Conservation (phyloP, 202 grass and related monocot genomes). For the Dendrocalamus latiflorus region DNA sequence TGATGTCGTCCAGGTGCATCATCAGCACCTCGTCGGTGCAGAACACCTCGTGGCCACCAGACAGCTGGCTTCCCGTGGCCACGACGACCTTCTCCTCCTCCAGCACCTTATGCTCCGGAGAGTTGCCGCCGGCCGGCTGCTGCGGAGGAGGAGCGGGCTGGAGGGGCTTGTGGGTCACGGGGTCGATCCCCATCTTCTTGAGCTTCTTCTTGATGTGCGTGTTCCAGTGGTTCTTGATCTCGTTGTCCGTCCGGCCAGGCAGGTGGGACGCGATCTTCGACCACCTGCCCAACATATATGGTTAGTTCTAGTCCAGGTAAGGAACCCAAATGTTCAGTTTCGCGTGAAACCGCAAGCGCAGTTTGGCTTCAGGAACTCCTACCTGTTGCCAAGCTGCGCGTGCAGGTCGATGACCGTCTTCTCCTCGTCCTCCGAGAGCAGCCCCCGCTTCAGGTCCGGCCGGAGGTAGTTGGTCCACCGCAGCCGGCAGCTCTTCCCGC, state of each 20-base stretch:
- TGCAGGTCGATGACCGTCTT: constrained; percentile 70
- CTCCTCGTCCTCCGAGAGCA: constrained; percentile 60
- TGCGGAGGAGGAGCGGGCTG: not conserved
- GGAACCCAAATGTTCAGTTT: not conserved
- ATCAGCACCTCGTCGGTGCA: constrained; percentile 53
- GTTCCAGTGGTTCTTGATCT: constrained; percentile 98
- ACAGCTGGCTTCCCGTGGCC: not conserved
- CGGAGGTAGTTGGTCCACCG: constrained; percentile 89
- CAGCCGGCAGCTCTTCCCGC: constrained; percentile 89
- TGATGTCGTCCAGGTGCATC: constrained; percentile 47
- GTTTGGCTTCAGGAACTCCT: not conserved
- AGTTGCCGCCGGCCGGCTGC: not conserved
- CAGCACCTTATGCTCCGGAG: constrained; percentile 10
- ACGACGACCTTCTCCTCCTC: not conserved
- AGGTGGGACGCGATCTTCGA: constrained; percentile 86
- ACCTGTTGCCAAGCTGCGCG: constrained; percentile 71
- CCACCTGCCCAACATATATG: constrained; percentile 42
- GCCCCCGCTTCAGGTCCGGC: constrained; percentile 71
- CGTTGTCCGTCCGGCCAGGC: constrained; percentile 75
- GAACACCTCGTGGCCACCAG: constrained; percentile 22
- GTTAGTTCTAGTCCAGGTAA: not conserved
- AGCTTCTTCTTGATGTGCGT: constrained; percentile 94
- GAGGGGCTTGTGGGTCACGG: constrained; percentile 58
- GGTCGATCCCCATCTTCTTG: constrained; percentile 78
- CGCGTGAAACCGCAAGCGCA: not conserved